Conservation (phyloP, 2,329 filamentous ascomycete species). For the Colletotrichum orbiculare region DNA sequence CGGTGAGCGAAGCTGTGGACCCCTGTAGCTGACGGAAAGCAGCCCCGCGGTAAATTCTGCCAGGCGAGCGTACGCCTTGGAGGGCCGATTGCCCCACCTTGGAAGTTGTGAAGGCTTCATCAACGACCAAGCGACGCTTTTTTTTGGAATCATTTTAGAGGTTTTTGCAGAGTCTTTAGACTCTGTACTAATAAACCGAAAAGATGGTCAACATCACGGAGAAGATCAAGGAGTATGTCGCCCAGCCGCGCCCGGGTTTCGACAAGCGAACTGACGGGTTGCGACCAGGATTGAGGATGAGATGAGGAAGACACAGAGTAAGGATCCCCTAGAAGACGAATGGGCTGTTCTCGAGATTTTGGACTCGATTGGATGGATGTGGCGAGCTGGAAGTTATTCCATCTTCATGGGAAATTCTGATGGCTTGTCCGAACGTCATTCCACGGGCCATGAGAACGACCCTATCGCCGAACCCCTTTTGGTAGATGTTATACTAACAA, state of each 20-base stretch:
- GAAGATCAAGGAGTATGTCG: slow-evolving; percentile 95
- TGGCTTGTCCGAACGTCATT: too few species aligned
- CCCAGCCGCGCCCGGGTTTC: not conserved
- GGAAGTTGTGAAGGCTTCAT: slow-evolving; percentile 32
- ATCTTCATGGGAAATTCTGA: not conserved
- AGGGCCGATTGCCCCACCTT: slow-evolving; percentile 32
- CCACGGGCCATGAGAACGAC: too few species aligned
- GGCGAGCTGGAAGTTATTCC: not conserved
- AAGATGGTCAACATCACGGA: slow-evolving; percentile 99
- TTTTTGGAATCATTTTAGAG: slow-evolving; percentile 12
- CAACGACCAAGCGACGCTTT: slow-evolving; percentile 8
- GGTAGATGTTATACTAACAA: slow-evolving; percentile 43
- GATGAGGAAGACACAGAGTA: slow-evolving; percentile 99
- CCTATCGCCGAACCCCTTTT: not conserved
- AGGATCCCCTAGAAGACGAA: slow-evolving; percentile 44
- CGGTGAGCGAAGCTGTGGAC: slow-evolving; percentile 10
- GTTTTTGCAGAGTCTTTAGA: slow-evolving; percentile 12
- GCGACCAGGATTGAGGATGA: slow-evolving; percentile 94
- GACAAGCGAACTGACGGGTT: slow-evolving; percentile 38
- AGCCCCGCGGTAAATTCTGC: slow-evolving; percentile 38
- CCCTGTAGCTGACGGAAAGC: slow-evolving; percentile 19
- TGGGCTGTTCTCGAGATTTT: not conserved
- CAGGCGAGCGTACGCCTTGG: slow-evolving; percentile 15
- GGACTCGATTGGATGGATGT: not conserved
- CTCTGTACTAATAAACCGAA: slow-evolving; percentile 41